Evolutionary conservation across 257 asterid species (phyloP).

Genomic region (Solanum medicagineum): DNA sequence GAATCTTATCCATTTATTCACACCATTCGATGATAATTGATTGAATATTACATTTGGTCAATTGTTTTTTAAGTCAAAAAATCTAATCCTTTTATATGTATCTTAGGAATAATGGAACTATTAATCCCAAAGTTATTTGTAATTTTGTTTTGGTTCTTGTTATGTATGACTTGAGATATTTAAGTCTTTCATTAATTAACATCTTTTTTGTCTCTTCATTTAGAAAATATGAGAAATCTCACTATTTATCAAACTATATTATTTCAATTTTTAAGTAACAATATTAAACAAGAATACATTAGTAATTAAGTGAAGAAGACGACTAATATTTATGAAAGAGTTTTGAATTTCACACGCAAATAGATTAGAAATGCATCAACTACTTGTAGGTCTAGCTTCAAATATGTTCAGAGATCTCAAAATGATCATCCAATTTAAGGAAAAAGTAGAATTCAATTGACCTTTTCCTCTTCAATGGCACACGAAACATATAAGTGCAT

Average conservation of each 20-base stretch:
- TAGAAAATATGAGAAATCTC: not conserved
- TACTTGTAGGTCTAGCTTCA: not conserved
- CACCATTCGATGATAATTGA: not conserved
- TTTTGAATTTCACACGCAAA: not conserved
- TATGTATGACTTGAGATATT: not conserved
- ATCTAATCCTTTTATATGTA: not conserved
- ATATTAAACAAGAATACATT: not conserved
- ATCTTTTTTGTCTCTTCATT: not conserved
- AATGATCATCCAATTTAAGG: not conserved
- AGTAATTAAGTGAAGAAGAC: too few species aligned
- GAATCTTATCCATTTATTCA: not conserved
- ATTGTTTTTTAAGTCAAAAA: not conserved
- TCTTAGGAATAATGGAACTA: not conserved
- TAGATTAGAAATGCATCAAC: not conserved
- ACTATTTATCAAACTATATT: not conserved
- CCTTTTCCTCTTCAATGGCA: not conserved
- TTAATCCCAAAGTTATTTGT: not conserved
- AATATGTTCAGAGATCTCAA: not conserved
- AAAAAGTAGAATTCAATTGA: not conserved
- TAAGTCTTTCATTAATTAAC: not conserved
- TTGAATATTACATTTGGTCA: not conserved
- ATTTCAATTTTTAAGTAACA: not conserved
- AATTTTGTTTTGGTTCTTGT: not conserved
- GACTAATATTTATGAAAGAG: not conserved
- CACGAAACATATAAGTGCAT: not conserved